Evolutionary conservation across 345 rosid species (phyloP), one percentile per base, ranked within the genome.

Genomic region (Boechera stricta): DNA sequence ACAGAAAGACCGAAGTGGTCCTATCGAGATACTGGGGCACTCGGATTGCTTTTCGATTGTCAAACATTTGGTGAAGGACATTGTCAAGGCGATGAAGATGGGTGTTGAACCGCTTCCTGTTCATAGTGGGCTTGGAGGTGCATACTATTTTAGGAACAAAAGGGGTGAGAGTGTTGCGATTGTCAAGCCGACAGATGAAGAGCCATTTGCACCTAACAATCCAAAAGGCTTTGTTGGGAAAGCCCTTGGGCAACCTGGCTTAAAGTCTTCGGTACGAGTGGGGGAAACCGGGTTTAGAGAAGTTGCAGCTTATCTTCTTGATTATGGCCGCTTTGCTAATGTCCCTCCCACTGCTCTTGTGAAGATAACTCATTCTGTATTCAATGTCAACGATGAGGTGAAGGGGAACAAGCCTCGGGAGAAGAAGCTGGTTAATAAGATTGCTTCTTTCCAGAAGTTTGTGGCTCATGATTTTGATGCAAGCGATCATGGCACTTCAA

Each of bases 221-320:
- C 99, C 98, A 0, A 96, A 96, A 79, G 99, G 98, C 56, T 96
- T 96, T 84, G 89, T 93, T 12, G 99, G 99, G 51, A 96, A 96
- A 81, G 93, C 99, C 5, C 92, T 96, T 29, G 99, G 99, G 52
- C 97, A 91, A 52, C 98, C 97, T 0, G 99, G 99, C 11, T 80
- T 96, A 61, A 96, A 96, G 80, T 90, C 93, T 26, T 96, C 99
- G 0, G 99, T 96, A n/a, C 88, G 99, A 48, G 96, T 96, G 29
- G 99, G 99, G 28, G 99, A 96, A 77, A 91, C 99, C 0, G 99
- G 99, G 52, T 84, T 89, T 75, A 86, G 99, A 65, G 99, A 96
- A 82, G 99, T 96, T 53, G 99, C 97, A 4, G 99, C 99, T 48
- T 96, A 90, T 81, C 99, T 96, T 81, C 93, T 96, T 57, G 99